A percentile compares a stretch with the other conserved stretches of the same genome.
phyloP scores from a whole-genome alignment of 805 yeast species.

The Myxozyma monticola region DNA sequence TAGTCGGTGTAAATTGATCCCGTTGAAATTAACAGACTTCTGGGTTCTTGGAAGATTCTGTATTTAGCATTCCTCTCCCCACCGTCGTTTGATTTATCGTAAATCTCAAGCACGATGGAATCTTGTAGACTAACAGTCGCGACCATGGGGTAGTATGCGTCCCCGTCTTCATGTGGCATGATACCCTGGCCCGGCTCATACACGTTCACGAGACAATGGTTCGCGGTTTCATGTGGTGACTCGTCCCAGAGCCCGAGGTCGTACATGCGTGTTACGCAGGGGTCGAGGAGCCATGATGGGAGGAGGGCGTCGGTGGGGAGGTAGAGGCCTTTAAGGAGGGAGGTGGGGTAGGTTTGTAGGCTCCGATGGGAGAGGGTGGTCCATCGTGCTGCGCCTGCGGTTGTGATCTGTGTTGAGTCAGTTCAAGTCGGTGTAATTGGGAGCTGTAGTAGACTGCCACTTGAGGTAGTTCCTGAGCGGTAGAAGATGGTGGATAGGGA shows the following conservation, averaged over 20 bases:
- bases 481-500: background rate
- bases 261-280: conserved; percentile 13
- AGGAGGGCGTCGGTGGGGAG: conserved; percentile 21
- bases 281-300: conserved; percentile 20
- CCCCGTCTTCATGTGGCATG: conserved; percentile 31
- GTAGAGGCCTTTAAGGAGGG: conserved; percentile 16
- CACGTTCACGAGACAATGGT: conserved; percentile 25
- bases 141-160: conserved; percentile 27
- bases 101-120: conserved; percentile 23
- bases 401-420: conserved; percentile 14
- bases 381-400: conserved; percentile 21
- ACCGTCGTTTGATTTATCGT: conserved; percentile 5
- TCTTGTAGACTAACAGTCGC: conserved; percentile 26
- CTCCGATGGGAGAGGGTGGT: conserved; percentile 23
- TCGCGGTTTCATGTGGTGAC: conserved; percentile 19
- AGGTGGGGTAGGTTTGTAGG: conserved; percentile 27
- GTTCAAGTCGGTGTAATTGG: too few species aligned
- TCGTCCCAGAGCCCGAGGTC: conserved; percentile 21
- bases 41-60: conserved; percentile 27
- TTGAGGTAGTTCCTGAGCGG: background rate
- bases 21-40: conserved; percentile 23
- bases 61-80: conserved; percentile 6
- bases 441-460: too few species aligned
- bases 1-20: conserved; percentile 17
- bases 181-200: conserved; percentile 30